Evolutionary conservation across 805 yeast species (phyloP).

Genomic region (Gaillardinia entomophila): DNA sequence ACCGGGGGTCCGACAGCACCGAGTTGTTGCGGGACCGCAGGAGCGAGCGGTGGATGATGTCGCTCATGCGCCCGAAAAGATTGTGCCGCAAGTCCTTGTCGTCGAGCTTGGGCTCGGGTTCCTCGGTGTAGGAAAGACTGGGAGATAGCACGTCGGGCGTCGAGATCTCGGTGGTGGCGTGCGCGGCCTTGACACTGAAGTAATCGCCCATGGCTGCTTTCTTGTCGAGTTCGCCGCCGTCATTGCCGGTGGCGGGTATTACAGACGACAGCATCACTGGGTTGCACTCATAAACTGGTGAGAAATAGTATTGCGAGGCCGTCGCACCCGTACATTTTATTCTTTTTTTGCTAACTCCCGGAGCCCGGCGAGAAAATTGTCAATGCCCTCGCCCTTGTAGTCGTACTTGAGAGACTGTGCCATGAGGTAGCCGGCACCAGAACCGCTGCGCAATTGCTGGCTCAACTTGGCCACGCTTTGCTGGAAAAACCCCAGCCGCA

Average conservation of each 20-base stretch:
- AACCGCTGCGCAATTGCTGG: constrained; percentile 29
- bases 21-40: constrained; percentile 11
- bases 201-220: not conserved
- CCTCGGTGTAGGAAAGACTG: not conserved
- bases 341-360: constrained; percentile 21
- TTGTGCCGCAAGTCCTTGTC: constrained; percentile 14
- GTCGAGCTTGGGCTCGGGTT: constrained; percentile 1
- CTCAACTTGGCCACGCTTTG: constrained; percentile 38
- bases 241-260: too few species aligned
- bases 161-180: constrained; percentile 5
- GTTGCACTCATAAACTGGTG: too few species aligned
- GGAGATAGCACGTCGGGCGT: constrained; percentile 2
- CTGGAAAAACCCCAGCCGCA: constrained; percentile 45
- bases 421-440: constrained; percentile 45
- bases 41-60: constrained; percentile 21
- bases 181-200: not conserved
- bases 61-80: constrained; percentile 27
- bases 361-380: constrained; percentile 41
- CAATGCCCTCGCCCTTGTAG: constrained; percentile 53
- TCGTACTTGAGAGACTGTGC: constrained; percentile 43
- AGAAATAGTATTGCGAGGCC: too few species aligned
- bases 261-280: too few species aligned
- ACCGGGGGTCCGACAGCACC: constrained; percentile 3
- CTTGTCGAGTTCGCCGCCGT: too few species aligned
- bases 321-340: too few species aligned